phyloP scores from a whole-genome alignment of 352 stramenopile genomes.

The Pythium biforme region DNA sequence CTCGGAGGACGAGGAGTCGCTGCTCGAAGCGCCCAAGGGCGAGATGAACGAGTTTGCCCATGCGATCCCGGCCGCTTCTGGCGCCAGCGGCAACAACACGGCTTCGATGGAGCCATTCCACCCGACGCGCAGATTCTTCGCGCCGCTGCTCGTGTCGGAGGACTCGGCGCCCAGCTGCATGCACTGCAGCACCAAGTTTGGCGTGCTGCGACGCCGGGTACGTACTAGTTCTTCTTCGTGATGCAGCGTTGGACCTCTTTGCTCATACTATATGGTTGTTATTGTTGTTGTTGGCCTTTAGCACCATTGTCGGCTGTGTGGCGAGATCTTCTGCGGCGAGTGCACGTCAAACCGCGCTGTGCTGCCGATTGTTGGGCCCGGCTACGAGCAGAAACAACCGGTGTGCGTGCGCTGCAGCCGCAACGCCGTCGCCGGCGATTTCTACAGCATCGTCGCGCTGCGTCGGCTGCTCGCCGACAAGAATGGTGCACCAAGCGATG shows the following conservation, averaged over 20 bases:
- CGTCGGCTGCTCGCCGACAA: constrained; percentile 54
- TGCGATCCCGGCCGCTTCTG: not conserved
- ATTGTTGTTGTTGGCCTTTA: no score
- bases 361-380: constrained; percentile 52
- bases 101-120: constrained; percentile 23
- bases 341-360: constrained; percentile 72
- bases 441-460: constrained; percentile 70
- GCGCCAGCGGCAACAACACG: not conserved
- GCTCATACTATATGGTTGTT: no score
- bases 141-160: constrained; percentile 48
- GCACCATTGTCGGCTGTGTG: constrained; percentile 80
- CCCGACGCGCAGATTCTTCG: constrained; percentile 52
- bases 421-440: constrained; percentile 68
- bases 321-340: constrained; percentile 69
- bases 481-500: constrained; percentile 35
- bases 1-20: constrained; percentile 22
- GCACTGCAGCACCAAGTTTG: constrained; percentile 73
- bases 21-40: constrained; percentile 8
- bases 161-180: constrained; percentile 48
- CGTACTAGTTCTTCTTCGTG: no score
- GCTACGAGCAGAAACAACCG: constrained; percentile 69
- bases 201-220: constrained; percentile 68
- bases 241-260: no score
- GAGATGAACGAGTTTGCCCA: not conserved
- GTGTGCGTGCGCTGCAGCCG: constrained; percentile 76